Percentiles rank a stretch among this genome's conserved stretches.
Conservation (phyloP, 768 basidiomycete species). For the Lentinula raphanica region DNA sequence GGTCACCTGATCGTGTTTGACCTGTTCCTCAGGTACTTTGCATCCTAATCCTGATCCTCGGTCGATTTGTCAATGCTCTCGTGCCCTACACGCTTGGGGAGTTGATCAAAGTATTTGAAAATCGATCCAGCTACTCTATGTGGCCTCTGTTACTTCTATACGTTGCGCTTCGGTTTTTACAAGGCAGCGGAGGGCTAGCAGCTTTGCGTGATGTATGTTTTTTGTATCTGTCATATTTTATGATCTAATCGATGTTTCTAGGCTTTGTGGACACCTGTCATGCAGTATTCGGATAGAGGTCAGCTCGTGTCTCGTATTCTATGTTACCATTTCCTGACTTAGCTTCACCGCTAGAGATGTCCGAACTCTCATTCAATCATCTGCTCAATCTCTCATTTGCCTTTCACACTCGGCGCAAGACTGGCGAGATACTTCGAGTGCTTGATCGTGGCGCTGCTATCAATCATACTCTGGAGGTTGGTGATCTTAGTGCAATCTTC, state of each 20-base stretch:
- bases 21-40: constrained; percentile 48
- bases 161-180: constrained; percentile 63
- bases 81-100: constrained; percentile 68
- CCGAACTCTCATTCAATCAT: constrained; percentile 79
- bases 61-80: constrained; percentile 70
- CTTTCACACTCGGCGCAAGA: constrained; percentile 78
- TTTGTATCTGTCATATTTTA: not conserved
- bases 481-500: constrained; percentile 5
- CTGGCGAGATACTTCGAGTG: constrained; percentile 80
- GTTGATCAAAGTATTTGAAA: constrained; percentile 54
- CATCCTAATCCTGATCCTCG: constrained; percentile 62
- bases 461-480: constrained; percentile 71
- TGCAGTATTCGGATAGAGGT: constrained; percentile 82
- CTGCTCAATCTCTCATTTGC: constrained; percentile 81
- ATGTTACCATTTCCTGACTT: not conserved
- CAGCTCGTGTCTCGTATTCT: constrained; percentile 9
- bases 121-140: constrained; percentile 39
- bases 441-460: constrained; percentile 82
- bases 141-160: constrained; percentile 72
- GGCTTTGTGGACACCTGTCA: constrained; percentile 81
- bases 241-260: constrained; percentile 17
- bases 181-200: constrained; percentile 70
- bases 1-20: constrained; percentile 4
- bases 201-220: constrained; percentile 54
- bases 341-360: constrained; percentile 58